Evolutionary conservation across 2,329 filamentous ascomycete genomes (phyloP).

Genomic region (Fusarium nematophilum): DNA sequence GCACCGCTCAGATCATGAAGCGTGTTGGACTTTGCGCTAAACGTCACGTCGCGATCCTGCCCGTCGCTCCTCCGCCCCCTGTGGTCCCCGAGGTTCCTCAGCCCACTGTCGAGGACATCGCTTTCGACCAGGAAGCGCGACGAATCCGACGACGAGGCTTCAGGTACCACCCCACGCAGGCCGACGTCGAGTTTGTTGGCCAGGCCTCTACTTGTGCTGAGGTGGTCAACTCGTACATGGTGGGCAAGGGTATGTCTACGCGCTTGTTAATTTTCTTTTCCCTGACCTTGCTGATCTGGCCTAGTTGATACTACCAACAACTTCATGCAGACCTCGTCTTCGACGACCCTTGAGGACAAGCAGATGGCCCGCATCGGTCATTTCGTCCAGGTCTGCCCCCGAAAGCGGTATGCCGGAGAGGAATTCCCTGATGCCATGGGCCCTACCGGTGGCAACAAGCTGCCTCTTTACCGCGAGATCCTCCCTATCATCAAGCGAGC

Average conservation of each 20-base stretch:
- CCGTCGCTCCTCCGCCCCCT: neutral
- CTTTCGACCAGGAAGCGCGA: slow-evolving; percentile 15
- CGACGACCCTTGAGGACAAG: slow-evolving; percentile 19
- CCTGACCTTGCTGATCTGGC: slow-evolving; percentile 26
- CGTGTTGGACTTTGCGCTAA: slow-evolving; percentile 39
- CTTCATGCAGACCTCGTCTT: slow-evolving; percentile 31
- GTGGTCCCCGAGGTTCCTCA: neutral
- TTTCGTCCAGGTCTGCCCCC: slow-evolving; percentile 36
- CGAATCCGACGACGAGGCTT: slow-evolving; percentile 20
- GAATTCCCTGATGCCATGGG: slow-evolving; percentile 22
- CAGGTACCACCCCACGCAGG: neutral
- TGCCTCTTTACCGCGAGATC: slow-evolving; percentile 41
- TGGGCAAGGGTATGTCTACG: slow-evolving; percentile 46
- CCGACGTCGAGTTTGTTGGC: slow-evolving; percentile 9
- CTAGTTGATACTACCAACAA: slow-evolving; percentile 44
- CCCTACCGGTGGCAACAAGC: slow-evolving; percentile 42
- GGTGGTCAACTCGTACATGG: slow-evolving; percentile 32
- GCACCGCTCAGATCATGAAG: slow-evolving; percentile 48
- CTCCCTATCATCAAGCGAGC: slow-evolving; percentile 42
- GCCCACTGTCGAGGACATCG: slow-evolving; percentile 9
- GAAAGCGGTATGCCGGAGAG: slow-evolving; percentile 44
- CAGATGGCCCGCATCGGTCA: slow-evolving; percentile 14
- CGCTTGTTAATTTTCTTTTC: too few species aligned
- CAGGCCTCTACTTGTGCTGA: slow-evolving; percentile 17
- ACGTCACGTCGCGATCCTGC: neutral